These are phyloP conservation scores for Phoma sp. DNA, from an alignment of 2,329 filamentous ascomycete species.

Conservation along the genomic window DNA sequence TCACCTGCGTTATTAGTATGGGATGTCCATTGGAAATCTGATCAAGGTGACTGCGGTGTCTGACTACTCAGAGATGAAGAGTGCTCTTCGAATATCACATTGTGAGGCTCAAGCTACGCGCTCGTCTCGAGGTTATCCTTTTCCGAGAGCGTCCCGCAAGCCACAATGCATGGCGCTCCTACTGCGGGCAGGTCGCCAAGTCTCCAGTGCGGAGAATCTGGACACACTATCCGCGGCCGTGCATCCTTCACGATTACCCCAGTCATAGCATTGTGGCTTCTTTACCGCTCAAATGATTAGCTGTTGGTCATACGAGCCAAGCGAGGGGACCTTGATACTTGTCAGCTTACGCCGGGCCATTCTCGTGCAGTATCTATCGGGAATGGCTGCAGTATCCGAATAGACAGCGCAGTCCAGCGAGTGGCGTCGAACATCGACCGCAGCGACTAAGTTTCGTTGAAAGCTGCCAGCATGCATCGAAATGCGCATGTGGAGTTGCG, in stretches of 20 bases:
- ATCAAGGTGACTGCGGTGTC: too few species aligned
- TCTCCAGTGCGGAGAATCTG: not conserved
- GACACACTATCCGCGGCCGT: slow-evolving; percentile 17
- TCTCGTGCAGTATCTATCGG: not conserved
- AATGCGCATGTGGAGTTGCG: too few species aligned
- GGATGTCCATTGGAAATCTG: too few species aligned
- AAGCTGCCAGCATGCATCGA: not conserved
- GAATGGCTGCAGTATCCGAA: not conserved
- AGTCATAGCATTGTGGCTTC: not conserved
- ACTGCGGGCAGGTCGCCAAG: slow-evolving; percentile 6
- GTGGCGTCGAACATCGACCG: not conserved
- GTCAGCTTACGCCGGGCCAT: not conserved
- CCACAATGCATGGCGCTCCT: slow-evolving; percentile 3
- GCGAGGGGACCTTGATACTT: not conserved
- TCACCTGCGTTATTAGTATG: too few species aligned
- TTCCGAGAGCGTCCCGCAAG: slow-evolving; percentile 1
- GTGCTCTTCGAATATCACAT: too few species aligned
- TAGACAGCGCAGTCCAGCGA: too few species aligned
- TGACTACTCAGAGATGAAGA: too few species aligned
- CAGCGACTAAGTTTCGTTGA: too few species aligned
- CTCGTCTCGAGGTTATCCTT: slow-evolving; percentile 9
- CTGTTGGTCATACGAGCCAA: not conserved
- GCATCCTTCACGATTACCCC: not conserved
- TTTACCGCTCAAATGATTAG: not conserved
- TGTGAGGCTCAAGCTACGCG: slow-evolving; percentile 1